Base-by-base conservation (phyloP, 2,329 filamentous ascomycete species). In the Lachnellula cervina region DNA sequence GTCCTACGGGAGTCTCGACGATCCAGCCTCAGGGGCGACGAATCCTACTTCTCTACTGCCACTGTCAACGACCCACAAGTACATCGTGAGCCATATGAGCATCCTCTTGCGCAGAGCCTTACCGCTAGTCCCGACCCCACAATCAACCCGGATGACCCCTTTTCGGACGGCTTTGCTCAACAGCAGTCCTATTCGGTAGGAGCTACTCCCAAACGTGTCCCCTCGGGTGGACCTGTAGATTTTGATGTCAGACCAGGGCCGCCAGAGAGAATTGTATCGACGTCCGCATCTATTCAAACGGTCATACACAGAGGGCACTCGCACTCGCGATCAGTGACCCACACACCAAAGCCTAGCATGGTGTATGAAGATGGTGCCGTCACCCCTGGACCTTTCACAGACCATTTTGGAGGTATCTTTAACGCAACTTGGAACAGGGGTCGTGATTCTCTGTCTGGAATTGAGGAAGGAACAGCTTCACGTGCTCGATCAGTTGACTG, bases 71-170 rank as follows among this genome's bases (percentile, higher is more conserved):
- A 78, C 66, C 64, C 63, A 21, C 53, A 64, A 7, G 61, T 65
- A 11, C 54, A 63, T 37, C 62, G 59, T 28, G 74, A 77, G 63
- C 77, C 80, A 51, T 72, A 74, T 49, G 87, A 90, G 52, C 89
- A 93, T 69, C 88, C 89, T 19, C 73, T 93, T 43, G 83, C 88
- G 17, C 86, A 89, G 63, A 92, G 88, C 68, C 80, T 89, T 49
- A 84, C 82, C 37, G 87, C 82, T 17, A 89, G 84, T 66, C 88
- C 88, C 1, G 82, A 86, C 48, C 71, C 75, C 14, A 72, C 72
- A 60, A 66, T 71, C 16, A 65, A 63, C 43, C 64, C 68, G 45
- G 67, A 52, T 21, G 69, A 72, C 55, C 55, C 57, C 17, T 66
- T 69, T 51, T 49, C 61, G 17, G 37, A 57, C 23, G 60, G 70